Conservation (phyloP, 2,329 filamentous ascomycete species). For the Diaporthe helianthi region DNA sequence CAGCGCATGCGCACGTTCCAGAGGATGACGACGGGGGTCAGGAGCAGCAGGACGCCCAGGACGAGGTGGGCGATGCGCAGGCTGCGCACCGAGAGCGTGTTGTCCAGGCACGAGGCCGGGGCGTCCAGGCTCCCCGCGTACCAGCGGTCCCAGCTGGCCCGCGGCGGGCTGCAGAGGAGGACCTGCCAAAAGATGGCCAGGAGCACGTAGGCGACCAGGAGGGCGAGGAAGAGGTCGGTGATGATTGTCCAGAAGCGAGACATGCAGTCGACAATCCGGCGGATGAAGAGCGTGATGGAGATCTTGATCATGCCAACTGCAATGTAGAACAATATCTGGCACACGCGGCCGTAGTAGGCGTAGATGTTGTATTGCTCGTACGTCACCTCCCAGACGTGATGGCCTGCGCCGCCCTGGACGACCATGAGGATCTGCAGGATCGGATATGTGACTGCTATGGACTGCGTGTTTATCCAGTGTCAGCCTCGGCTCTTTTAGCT, state of each 20-base stretch:
- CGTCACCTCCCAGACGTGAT: conserved; percentile 41
- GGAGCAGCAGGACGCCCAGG: conserved; percentile 45
- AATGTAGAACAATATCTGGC: conserved; percentile 41
- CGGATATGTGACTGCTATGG: conserved; percentile 28
- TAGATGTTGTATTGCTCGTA: conserved; percentile 42
- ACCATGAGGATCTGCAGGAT: conserved; percentile 20
- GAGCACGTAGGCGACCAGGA: conserved; percentile 41
- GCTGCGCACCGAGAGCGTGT: conserved; percentile 36
- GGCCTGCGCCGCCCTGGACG: neutral
- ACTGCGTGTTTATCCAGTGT: neutral
- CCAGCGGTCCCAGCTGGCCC: conserved; percentile 40
- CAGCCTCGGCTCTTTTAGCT: neutral
- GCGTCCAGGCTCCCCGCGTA: conserved; percentile 37
- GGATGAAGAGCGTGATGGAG: conserved; percentile 47
- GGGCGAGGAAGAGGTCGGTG: conserved; percentile 43
- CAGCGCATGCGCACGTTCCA: conserved; percentile 44
- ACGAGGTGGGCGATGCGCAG: conserved; percentile 44
- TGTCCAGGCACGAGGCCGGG: conserved; percentile 37
- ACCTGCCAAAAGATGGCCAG: conserved; percentile 42
- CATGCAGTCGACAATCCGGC: conserved; percentile 44
- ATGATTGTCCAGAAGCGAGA: conserved; percentile 41
- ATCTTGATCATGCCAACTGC: conserved; percentile 46
- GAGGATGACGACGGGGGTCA: conserved; percentile 45
- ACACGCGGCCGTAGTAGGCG: conserved; percentile 39
- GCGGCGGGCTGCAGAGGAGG: conserved; percentile 41